Evolutionary conservation across 257 asterid species (phyloP), one percentile per base, ranked within the genome.

Genomic region (Buddleja alternifolia): DNA sequence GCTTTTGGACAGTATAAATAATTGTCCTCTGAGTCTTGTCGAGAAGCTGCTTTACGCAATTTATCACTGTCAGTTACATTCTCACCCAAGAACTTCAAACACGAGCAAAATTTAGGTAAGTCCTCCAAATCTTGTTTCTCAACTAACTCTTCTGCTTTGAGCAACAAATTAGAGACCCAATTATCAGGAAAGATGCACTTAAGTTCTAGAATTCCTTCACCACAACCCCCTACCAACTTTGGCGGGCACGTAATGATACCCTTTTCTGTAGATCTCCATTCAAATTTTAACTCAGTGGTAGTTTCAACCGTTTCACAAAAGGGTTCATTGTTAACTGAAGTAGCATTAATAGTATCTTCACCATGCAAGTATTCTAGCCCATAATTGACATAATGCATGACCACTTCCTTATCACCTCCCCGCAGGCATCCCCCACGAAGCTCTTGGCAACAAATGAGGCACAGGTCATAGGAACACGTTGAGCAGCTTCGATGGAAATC

Each of bases 371-470:
- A 85, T 1, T 11, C 68, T 2, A 1, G 19, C 16, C 92, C 92
- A 8, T 80, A 76, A 53, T 89, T 79, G 6, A 47, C 16, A 71
- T 67, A 85, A 34, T 53, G 41, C 46, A 67, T 32, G 15, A 37
- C 20, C 12, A 48, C 78, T 17, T 70, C 85, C 58, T 67, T 34
- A 42, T 71, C 87, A 79, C 74, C 80, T 52, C 83, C 85, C 73
- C 44, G 76, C 25, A 83, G 61, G 53, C 40, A 10, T 21, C 89
- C 88, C 23, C 72, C 67, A 74, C 93, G 77, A 44, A 90, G 66
- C 71, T 90, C 97, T 66, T 36, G 80, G 73, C 88, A 90, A 76
- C 97, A 90, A 40, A 21, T 72, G 40, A 87, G 88, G 77, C 97
- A 90, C 12, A 90, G 82, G 42, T 90, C 87, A 81, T 74, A 85